Evolutionary conservation across 2,329 filamentous ascomycete genomes (phyloP), one percentile per base, ranked within the genome.

Genomic region (Pseudogymnoascus sp.): DNA sequence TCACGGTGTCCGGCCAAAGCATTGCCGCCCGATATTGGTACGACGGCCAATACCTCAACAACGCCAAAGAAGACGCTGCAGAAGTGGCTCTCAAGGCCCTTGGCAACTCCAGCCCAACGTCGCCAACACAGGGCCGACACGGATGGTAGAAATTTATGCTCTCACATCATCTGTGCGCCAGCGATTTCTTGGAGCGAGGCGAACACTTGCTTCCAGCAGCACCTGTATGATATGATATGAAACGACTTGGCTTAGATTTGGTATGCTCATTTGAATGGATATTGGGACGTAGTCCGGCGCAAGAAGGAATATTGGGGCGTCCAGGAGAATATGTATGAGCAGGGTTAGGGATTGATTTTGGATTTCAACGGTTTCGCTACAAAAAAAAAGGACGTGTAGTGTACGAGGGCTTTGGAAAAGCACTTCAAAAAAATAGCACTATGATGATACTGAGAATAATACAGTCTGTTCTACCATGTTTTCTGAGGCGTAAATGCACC

Each of bases 51-150:
- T 91, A 91, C 72, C 82, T 93, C 75, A 86, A 93, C 79, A 96
- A 96, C 72, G 91, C 91, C 64, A 88, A 86, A 76, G 92, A 96
- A 75, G 92, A 96, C 74, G 92, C 91, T n/a, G 91, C 92, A 67
- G 91, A 96, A 76, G 83, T 89, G 66, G 91, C 91, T 25, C 75
- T 89, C 65, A 83, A 80, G 71, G 83, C 81, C 76, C 75, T 90
- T 62, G 68, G 65, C 63, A 74, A 73, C 60, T 77, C 75, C 63
- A 75, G 70, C 59, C 73, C 76, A n/a, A 76, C 69, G 63, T 80
- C 77, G 18, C 76, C 78, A 6, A 72, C 75, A 21, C 75, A 76
- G 59, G 75, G 71, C 64, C 74, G 75, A 63, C 69, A 67, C 60
- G 70, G 72, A 36, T 77, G 75, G 75, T 76, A 60, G n/a, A 40